These are phyloP conservation scores for Aphanomyces astaci DNA, from an alignment of 352 stramenopile genomes.

Conservation along the genomic window DNA sequence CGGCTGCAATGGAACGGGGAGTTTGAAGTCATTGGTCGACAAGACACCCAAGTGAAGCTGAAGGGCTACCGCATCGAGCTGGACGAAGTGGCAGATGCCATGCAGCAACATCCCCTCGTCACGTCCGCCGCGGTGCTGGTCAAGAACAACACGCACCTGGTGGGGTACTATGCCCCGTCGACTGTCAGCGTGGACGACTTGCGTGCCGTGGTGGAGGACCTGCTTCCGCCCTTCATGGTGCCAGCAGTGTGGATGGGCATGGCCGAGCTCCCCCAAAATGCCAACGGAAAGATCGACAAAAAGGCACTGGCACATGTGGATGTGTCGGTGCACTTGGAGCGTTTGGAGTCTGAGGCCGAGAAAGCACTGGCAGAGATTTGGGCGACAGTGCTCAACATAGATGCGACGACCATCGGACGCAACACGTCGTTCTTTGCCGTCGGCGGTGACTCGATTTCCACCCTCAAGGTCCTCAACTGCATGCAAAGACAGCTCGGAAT, in stretches of 20 bases:
- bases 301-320: slow-evolving; percentile 84
- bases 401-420: slow-evolving; percentile 45
- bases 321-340: slow-evolving; percentile 33
- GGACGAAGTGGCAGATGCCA: slow-evolving; percentile 83
- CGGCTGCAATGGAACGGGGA: slow-evolving; percentile 26
- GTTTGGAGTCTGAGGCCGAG: slow-evolving; percentile 49
- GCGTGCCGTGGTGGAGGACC: slow-evolving; percentile 58
- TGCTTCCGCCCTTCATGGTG: slow-evolving; percentile 77
- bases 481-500: too few species aligned
- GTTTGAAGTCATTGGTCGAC: slow-evolving; percentile 89
- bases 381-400: slow-evolving; percentile 56
- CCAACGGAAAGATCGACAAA: slow-evolving; percentile 84
- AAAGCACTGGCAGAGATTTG: slow-evolving; percentile 50
- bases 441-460: slow-evolving; percentile 42
- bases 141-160: slow-evolving; percentile 87
- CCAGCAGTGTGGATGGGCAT: slow-evolving; percentile 76
- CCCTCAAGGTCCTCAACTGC: too few species aligned
- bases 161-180: slow-evolving; percentile 86
- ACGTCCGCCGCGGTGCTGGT: slow-evolving; percentile 87
- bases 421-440: slow-evolving; percentile 73
- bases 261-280: slow-evolving; percentile 73
- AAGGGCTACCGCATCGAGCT: slow-evolving; percentile 91
- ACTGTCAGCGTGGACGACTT: slow-evolving; percentile 59
- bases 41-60: slow-evolving; percentile 95
- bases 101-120: slow-evolving; percentile 77